Base-by-base conservation (phyloP, 148 eudicot genomes). In the Amaranthus cruentus region DNA sequence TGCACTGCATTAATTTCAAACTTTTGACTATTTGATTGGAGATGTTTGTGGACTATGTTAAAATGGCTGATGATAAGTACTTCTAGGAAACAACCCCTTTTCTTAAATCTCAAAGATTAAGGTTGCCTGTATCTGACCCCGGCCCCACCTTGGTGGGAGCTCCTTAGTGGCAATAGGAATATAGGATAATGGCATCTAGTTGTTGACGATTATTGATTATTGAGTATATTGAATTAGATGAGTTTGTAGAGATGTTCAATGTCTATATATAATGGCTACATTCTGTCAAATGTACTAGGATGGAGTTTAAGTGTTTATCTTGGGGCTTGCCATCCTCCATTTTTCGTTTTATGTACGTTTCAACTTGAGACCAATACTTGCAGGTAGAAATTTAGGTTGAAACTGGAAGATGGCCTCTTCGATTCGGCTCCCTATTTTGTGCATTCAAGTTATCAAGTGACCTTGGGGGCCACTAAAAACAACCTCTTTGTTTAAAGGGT, bases 21-120 rank as follows among this genome's bases (percentile, higher is more conserved):
- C n/a, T 55, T 9, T 70, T 60, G 0, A 9, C 4, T 10, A 69
- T 51, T 71, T 9, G 49, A 56, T 59, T 66, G 60, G 46, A 42
- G 55, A 71, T 66, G 71, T 43, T 63, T 73, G 38, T 66, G 56
- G 56, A 28, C 38, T 28, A 28, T 28, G 38, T 28, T 28, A 28
- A 28, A 28, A 28, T 28, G 38, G 38, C 38, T 2, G 38, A 28
- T 28, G 38, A 28, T 28, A 1, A 28, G 38, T 28, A 18, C 18
- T 18, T 18, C 18, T 18, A 28, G 38, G 38, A 28, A 1, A 28
- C 38, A 28, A 28, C 38, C 38, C 2, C 38, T 28, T 28, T 28
- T 28, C 38, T 28, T 28, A 28, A 28, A 28, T 28, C 38, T 28
- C 38, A 28, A 28, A 28, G 38, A 2, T 28, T 28, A 28, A 28